Conservation (phyloP, 2,329 filamentous ascomycete species). For the Fusarium duplospermum region DNA sequence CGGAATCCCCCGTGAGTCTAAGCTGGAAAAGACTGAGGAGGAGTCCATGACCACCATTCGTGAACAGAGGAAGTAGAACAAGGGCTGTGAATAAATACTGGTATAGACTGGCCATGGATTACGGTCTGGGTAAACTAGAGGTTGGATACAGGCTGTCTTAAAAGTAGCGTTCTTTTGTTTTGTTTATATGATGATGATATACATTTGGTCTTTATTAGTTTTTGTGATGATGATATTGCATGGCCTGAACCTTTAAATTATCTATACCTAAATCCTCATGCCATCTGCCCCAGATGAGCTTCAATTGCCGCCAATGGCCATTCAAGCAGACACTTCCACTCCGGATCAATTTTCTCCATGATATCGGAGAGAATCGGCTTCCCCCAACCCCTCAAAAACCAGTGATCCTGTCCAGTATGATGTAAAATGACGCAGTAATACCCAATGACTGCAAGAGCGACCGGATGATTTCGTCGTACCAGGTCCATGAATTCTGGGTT, state of each 20-base stretch:
- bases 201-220: neutral
- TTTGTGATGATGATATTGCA: neutral
- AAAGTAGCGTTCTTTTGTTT: neutral
- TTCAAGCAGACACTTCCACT: conserved; percentile 10
- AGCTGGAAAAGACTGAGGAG: neutral
- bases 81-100: neutral
- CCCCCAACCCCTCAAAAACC: conserved; percentile 33
- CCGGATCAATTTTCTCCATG: neutral
- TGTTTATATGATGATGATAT: neutral
- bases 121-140: neutral
- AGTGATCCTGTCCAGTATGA: conserved; percentile 7
- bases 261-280: neutral
- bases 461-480: conserved; percentile 20
- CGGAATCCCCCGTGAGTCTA: neutral
- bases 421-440: conserved; percentile 34
- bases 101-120: neutral
- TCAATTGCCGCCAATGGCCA: conserved; percentile 28
- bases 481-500: conserved; percentile 30
- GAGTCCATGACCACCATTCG: neutral
- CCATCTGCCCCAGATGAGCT: neutral
- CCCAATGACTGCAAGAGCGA: conserved; percentile 23
- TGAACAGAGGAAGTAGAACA: neutral
- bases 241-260: neutral
- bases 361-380: conserved; percentile 19
- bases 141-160: neutral